Base-by-base conservation (phyloP, 176 grass and related monocot genomes). In the Oryza australiensis region DNA sequence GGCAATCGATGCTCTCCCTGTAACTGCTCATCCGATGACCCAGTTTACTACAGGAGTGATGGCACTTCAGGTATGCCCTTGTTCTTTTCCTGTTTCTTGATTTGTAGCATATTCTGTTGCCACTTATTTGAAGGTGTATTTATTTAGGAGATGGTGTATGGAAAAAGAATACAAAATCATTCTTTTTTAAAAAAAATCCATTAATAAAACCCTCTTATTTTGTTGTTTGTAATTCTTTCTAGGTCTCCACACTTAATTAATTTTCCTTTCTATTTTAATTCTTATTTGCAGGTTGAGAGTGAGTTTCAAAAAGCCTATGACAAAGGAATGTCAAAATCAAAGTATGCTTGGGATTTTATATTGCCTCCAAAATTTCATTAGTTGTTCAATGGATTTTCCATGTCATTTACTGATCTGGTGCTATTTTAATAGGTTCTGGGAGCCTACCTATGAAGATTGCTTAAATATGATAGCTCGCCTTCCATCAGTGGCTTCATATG, bases 261-360 rank as follows among this genome's bases (percentile, higher is more conserved):
- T 53, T 66, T 37, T 76, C 5, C 9, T 45, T 43, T 29, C 41
- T 80, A 41, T 82, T 88, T 73, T 64, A 70, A 73, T 30, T 48
- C 72, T 71, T 24, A 24, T 51, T 86, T 86, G 69, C 86, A 98
- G 93, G 96, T 98, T 79, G 96, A 98, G 27, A 98, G 96, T 40
- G 96, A 98, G 91, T 98, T 98, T 86, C 90, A 95, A 84, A 98
- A 98, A 62, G 90, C 96, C 74, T 98, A 95, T 18, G 91, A 98
- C 20, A 95, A 95, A 73, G 96, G 96, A 76, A 87, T 93, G 26
- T 49, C 88, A 71, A 98, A 98, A 93, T 49, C 96, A 78, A 98
- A 98, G 93, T 98, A 93, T 80, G 64, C 2, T 38, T 84, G 20
- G 62, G 80, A 33, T 75, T 66, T 66, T 83, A 68, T 76, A 72